These are phyloP conservation scores for Irpex rosettiformis DNA, from an alignment of 1,284 basidiomycete species.

Conservation along the genomic window DNA sequence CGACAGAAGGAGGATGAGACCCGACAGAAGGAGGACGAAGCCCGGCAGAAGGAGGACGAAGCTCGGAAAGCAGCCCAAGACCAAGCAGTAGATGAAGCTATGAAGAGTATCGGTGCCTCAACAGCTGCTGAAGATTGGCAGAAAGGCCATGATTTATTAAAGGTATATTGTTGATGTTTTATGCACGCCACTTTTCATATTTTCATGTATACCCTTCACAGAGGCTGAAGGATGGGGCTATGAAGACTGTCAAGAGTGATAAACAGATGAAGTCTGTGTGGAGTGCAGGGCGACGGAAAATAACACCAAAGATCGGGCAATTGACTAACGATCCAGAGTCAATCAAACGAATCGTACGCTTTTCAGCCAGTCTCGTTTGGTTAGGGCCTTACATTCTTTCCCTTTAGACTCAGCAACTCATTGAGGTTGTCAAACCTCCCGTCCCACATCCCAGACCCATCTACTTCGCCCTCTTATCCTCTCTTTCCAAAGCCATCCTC, in stretches of 20 bases:
- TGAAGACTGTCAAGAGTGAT: slow-evolving; percentile 71
- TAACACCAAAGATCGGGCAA: slow-evolving; percentile 91
- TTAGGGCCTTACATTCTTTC: slow-evolving; percentile 11
- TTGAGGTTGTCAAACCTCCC: slow-evolving; percentile 43
- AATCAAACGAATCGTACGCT: slow-evolving; percentile 74
- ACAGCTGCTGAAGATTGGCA: slow-evolving; percentile 67
- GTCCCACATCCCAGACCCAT: slow-evolving; percentile 40
- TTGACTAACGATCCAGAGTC: slow-evolving; percentile 75
- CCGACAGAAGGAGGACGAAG: slow-evolving; percentile 30
- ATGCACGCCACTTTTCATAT: slow-evolving; percentile 1
- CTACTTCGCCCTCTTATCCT: slow-evolving; percentile 81
- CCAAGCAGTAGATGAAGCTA: slow-evolving; percentile 24
- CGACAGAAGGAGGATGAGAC: slow-evolving; percentile 36
- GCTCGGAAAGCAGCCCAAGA: slow-evolving; percentile 25
- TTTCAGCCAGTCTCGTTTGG: slow-evolving; percentile 15
- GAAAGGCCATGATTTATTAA: slow-evolving; percentile 56
- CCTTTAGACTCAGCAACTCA: slow-evolving; percentile 61
- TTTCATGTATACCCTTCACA: slow-evolving; percentile 24
- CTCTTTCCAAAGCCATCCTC: slow-evolving; percentile 85
- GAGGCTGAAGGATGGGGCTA: slow-evolving; percentile 73
- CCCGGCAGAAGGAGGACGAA: slow-evolving; percentile 28
- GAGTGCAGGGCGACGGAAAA: slow-evolving; percentile 73
- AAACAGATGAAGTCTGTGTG: slow-evolving; percentile 52
- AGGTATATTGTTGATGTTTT: slow-evolving; percentile 36
- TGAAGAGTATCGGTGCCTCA: slow-evolving; percentile 43